A percentile compares a stretch with the other conserved stretches of the same genome.
These are phyloP conservation scores for Ziziphus jujuba DNA, from an alignment of 306 rosid genomes.

Conservation along the genomic window DNA sequence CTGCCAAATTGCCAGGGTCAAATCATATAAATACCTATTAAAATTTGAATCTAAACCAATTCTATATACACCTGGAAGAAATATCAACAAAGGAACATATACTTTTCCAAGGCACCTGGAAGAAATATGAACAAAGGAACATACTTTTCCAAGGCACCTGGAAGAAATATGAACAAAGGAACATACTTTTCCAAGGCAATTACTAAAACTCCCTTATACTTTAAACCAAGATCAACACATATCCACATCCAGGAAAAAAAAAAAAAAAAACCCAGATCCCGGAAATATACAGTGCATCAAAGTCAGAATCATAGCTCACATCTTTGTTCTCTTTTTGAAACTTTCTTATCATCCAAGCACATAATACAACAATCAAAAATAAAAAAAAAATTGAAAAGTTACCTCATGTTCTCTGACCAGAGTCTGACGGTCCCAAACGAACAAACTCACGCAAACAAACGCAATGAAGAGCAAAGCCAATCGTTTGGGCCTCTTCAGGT, in stretches of 20 bases:
- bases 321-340: not conserved
- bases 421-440: slow-evolving; percentile 96
- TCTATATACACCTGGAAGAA: not conserved
- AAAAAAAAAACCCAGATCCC: slow-evolving; percentile 27
- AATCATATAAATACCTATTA: too few relatives aligned
- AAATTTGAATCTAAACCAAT: not conserved
- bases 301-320: not conserved
- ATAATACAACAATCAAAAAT: not conserved
- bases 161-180: not conserved
- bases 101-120: not conserved
- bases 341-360: slow-evolving; percentile 19
- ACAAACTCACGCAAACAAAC: slow-evolving; percentile 54
- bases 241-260: not conserved
- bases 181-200: not conserved
- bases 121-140: too few relatives aligned
- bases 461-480: slow-evolving; percentile 81
- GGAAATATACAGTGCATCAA: not conserved
- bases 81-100: not conserved
- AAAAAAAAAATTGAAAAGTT: not conserved
- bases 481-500: slow-evolving; percentile 87
- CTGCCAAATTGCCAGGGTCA: too few relatives aligned
- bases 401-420: slow-evolving; percentile 88
- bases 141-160: not conserved
- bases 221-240: slow-evolving; percentile 4
- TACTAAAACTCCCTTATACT: slow-evolving; percentile 2